Conservation (phyloP, 495 filamentous ascomycete species). For the Immersiella caudata region DNA sequence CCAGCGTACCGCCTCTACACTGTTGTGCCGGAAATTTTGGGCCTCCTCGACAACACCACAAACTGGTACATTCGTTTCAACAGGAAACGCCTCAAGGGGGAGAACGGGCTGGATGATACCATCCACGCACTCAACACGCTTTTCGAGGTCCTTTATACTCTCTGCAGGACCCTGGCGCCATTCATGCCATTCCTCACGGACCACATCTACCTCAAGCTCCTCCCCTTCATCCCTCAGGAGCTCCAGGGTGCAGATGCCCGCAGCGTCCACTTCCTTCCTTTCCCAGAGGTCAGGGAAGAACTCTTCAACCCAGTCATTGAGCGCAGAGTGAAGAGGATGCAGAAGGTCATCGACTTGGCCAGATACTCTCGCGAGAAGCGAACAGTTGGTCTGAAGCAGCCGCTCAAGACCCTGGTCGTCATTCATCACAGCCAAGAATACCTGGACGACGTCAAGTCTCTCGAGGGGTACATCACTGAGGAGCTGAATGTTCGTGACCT, state of each 20-base stretch:
- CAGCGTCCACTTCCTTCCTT: slow-evolving; percentile 89
- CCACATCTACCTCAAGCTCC: slow-evolving; percentile 86
- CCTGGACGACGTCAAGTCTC: slow-evolving; percentile 80
- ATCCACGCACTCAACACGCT: slow-evolving; percentile 90
- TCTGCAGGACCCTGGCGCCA: slow-evolving; percentile 83
- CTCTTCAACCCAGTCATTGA: slow-evolving; percentile 88
- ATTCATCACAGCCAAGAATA: slow-evolving; percentile 86
- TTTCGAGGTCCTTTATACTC: slow-evolving; percentile 93
- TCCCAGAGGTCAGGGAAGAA: slow-evolving; percentile 84
- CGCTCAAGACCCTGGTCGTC: slow-evolving; percentile 85
- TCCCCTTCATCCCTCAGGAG: slow-evolving; percentile 61
- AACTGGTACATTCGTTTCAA: slow-evolving; percentile 99
- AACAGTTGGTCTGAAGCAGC: slow-evolving; percentile 83
- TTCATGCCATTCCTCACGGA: slow-evolving; percentile 97
- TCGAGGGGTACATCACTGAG: slow-evolving; percentile 82
- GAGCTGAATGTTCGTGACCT: slow-evolving; percentile 89
- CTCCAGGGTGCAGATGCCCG: slow-evolving; percentile 71
- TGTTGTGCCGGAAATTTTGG: slow-evolving; percentile 85
- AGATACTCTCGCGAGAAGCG: slow-evolving; percentile 84
- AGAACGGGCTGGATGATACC: slow-evolving; percentile 80
- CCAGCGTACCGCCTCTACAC: slow-evolving; percentile 84
- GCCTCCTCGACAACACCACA: slow-evolving; percentile 90
- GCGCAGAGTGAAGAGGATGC: slow-evolving; percentile 86
- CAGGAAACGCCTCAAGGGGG: slow-evolving; percentile 91
- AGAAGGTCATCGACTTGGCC: slow-evolving; percentile 88